phyloP scores from a whole-genome alignment of 2,329 filamentous ascomycete genomes.

The Colletotrichum orchidophilum region DNA sequence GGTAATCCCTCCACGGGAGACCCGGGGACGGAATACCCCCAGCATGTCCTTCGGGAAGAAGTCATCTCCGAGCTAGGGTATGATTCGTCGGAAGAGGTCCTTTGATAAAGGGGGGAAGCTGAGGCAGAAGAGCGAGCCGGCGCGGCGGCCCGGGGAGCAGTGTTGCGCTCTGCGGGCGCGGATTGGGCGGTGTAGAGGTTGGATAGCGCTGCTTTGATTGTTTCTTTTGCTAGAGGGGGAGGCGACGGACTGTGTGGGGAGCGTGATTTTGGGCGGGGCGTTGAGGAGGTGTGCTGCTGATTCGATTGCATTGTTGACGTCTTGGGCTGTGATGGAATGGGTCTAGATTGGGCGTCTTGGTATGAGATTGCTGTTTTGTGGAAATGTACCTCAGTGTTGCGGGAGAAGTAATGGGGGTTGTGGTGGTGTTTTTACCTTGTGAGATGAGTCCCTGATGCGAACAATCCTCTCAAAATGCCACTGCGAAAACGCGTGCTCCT shows the following conservation, averaged over 20 bases:
- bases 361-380: no score
- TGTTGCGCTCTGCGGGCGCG: background rate
- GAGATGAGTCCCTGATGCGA: conserved; percentile 50
- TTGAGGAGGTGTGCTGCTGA: conserved; percentile 36
- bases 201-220: background rate
- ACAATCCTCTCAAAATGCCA: conserved; percentile 51
- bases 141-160: background rate
- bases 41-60: background rate
- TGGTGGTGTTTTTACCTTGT: conserved; percentile 44
- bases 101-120: background rate
- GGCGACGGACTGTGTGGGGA: background rate
- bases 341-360: conserved; percentile 8
- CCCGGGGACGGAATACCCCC: background rate
- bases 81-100: background rate
- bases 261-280: background rate
- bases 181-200: background rate
- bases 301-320: conserved; percentile 39
- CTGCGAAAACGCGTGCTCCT: conserved; percentile 46
- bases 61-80: background rate
- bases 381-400: no score
- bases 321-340: conserved; percentile 36
- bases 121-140: background rate
- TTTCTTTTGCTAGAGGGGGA: background rate
- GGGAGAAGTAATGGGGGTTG: background rate
- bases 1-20: background rate